Evolutionary conservation across 371 early-diverging fungal species (phyloP).

Genomic region (Actinomucor elegans): DNA sequence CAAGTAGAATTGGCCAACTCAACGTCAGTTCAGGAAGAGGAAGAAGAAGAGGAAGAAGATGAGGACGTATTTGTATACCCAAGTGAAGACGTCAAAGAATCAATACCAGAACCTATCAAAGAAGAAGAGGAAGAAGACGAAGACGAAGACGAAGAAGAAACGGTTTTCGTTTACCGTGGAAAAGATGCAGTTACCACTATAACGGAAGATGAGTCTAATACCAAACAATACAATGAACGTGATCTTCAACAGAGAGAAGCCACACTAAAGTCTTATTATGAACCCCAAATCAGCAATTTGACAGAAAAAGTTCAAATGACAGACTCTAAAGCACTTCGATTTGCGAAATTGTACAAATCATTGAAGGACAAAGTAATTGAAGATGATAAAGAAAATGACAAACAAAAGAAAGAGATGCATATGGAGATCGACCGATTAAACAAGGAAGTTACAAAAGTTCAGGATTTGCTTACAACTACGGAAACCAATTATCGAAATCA

Average conservation of each 20-base stretch:
- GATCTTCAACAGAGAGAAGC: conserved; percentile 15
- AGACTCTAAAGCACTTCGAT: conserved; percentile 42
- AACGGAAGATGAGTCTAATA: background rate
- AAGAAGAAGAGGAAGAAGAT: conserved; percentile 27
- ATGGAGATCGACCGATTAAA: conserved; percentile 30
- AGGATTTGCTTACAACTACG: conserved; percentile 35
- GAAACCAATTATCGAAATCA: conserved; percentile 43
- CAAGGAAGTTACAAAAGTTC: conserved; percentile 27
- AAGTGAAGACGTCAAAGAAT: background rate
- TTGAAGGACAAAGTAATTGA: conserved; percentile 26
- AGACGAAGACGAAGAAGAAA: conserved; percentile 38
- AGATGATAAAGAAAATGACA: conserved; percentile 26
- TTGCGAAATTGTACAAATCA: conserved; percentile 28
- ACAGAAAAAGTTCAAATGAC: conserved; percentile 44
- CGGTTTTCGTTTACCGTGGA: conserved; percentile 43
- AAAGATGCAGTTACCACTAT: conserved; percentile 27
- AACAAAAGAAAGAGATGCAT: conserved; percentile 19
- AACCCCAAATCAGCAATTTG: conserved; percentile 24
- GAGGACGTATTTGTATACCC: conserved; percentile 47
- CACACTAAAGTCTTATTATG: conserved; percentile 31
- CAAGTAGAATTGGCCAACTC: conserved; percentile 10
- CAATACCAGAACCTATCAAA: no score
- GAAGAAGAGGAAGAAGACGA: conserved; percentile 7
- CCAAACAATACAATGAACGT: background rate
- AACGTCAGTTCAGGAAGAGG: background rate